Conservation (phyloP, 495 filamentous ascomycete genomes). For the Penicillium cataractarum region DNA sequence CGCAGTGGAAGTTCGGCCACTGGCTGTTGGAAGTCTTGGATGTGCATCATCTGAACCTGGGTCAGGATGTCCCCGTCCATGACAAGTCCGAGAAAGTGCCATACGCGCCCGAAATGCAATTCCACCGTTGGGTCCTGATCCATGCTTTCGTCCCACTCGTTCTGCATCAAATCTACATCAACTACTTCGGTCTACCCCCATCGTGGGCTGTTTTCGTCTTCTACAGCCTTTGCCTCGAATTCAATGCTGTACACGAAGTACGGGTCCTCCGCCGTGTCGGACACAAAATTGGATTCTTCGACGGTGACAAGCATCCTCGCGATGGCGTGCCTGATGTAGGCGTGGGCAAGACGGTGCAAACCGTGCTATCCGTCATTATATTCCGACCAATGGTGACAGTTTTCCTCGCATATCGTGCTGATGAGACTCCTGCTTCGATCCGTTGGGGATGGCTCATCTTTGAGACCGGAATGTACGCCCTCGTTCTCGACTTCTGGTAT, state of each 20-base stretch:
- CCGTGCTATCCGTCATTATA: background rate
- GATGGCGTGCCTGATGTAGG: constrained; percentile 34
- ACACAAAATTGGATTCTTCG: constrained; percentile 31
- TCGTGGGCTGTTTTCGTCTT: constrained; percentile 24
- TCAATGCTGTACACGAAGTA: constrained; percentile 32
- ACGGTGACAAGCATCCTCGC: constrained; percentile 34
- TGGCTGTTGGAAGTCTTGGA: constrained; percentile 32
- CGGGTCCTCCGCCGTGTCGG: constrained; percentile 33
- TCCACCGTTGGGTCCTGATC: constrained; percentile 32
- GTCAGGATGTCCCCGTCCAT: constrained; percentile 24
- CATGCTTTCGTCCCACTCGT: background rate
- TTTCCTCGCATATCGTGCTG: constrained; percentile 36
- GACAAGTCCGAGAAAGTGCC: constrained; percentile 35
- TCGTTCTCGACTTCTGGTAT: constrained; percentile 36
- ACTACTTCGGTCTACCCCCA: constrained; percentile 17
- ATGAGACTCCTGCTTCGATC: constrained; percentile 32
- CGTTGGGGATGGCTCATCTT: constrained; percentile 31
- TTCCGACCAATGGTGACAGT: constrained; percentile 13
- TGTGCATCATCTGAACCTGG: constrained; percentile 25
- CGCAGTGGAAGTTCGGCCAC: constrained; percentile 28
- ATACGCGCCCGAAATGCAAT: constrained; percentile 24
- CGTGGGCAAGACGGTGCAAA: constrained; percentile 15
- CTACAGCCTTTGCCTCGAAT: constrained; percentile 24
- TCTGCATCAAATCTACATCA: background rate
- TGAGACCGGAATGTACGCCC: constrained; percentile 33